Base-by-base conservation (phyloP, 768 basidiomycete genomes). In the Panaeolus papilionaceus region DNA sequence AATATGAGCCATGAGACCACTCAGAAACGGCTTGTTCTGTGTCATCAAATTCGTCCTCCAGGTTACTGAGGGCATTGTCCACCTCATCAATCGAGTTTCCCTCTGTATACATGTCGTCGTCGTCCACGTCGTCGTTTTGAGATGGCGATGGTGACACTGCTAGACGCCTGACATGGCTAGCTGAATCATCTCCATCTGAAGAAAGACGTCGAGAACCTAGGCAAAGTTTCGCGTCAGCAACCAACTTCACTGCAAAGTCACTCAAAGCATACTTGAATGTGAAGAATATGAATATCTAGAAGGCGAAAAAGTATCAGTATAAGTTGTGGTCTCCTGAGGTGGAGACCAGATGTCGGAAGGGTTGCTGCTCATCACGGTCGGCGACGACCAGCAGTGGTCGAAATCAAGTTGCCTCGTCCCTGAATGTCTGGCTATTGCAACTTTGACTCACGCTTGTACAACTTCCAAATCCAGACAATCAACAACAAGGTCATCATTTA, bases 51-150 rank as follows among this genome's bases (percentile, higher is more conserved):
- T 93, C 89, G 49, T 92, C 80, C 68, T 93, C 92, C 23, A 94
- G 78, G 65, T 85, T 83, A 54, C 82, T 88, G 61, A 94, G 83
- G 16, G 88, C 83, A 20, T 86, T 88, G 75, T 93, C 91, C 18
- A 93, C 91, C 75, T 93, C 92, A 47, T 88, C 85, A 71, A 91
- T 86, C 2, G 88, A 85, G 72, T 91, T 84, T 63, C 83, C 80
- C 73, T 88, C 85, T 33, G 80, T 81, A 73, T 85, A 86, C 23
- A 79, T 75, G 66, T 83, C 80, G 37, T 78, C 73, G 6, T 73
- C 66, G 73, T 81, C 66, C 47, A 51, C 47, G 73, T 81, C 72
- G 62, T 77, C 74, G 68, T 76, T 75, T 51, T 75, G 71, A 4
- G 79, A 80, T 39, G 79, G 80, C 4, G 83, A 74, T 42, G 89